Evolutionary conservation across 169 alveolate species (phyloP).

Genomic region (Eimeria falciformis): DNA sequence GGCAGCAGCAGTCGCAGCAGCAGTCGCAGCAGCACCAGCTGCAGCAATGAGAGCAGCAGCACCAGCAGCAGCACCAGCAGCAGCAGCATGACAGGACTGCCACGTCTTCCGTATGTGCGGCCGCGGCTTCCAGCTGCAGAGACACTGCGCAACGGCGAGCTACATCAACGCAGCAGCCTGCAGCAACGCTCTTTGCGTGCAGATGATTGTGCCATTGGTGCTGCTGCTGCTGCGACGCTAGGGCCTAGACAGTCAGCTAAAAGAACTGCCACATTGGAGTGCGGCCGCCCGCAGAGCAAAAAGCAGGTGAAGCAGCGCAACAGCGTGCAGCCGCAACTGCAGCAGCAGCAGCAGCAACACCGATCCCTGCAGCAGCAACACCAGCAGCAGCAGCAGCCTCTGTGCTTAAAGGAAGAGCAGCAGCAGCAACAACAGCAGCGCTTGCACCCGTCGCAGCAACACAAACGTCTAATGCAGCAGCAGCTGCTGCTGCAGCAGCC

Average conservation of each 20-base stretch:
- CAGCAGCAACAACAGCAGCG: constrained; percentile 15
- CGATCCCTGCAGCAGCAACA: constrained; percentile 22
- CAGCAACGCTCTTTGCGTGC: constrained; percentile 26
- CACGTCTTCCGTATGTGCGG: not conserved
- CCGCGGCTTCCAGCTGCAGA: not conserved
- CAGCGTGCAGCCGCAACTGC: not conserved
- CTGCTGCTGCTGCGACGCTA: constrained; percentile 56
- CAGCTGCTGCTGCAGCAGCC: constrained; percentile 27
- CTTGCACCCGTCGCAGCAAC: constrained; percentile 15
- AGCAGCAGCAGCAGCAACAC: constrained; percentile 10
- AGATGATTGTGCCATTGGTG: constrained; percentile 38
- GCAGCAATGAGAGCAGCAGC: constrained; percentile 12
- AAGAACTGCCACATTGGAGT: not conserved
- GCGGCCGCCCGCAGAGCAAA: constrained; percentile 4
- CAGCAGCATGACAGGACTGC: constrained; percentile 18
- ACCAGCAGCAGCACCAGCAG: constrained; percentile 1
- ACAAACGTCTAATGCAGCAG: constrained; percentile 2
- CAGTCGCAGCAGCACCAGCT: constrained; percentile 23
- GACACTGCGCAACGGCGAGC: constrained; percentile 23
- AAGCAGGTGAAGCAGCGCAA: not conserved
- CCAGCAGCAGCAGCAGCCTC: not conserved
- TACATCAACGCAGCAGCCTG: constrained; percentile 21
- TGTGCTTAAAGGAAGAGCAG: not conserved
- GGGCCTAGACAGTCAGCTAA: constrained; percentile 12
- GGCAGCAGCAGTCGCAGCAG: constrained; percentile 28